Evolutionary conservation across 2,329 filamentous ascomycete species (phyloP).

Genomic region (Neofusicoccum kwambonambiense): DNA sequence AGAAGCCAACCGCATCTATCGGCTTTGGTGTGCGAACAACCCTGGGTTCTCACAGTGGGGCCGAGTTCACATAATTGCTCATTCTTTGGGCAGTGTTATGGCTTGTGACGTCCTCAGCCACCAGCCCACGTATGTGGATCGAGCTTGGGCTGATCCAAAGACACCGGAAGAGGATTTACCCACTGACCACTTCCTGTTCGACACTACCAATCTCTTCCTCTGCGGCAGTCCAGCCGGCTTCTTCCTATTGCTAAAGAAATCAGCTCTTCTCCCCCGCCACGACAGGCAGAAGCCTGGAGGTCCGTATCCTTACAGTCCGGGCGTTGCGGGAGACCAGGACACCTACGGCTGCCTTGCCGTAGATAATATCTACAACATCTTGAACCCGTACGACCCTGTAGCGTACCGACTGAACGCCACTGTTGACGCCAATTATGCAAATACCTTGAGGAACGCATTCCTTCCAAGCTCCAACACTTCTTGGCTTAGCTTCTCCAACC

Average conservation of each 20-base stretch:
- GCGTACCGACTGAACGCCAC: slow-evolving; percentile 90
- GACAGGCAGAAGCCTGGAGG: slow-evolving; percentile 74
- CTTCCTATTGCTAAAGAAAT: slow-evolving; percentile 81
- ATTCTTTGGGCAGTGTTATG: slow-evolving; percentile 94
- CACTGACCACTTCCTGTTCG: slow-evolving; percentile 72
- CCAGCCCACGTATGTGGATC: slow-evolving; percentile 72
- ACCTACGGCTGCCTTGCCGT: slow-evolving; percentile 88
- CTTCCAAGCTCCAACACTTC: slow-evolving; percentile 69
- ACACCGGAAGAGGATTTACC: slow-evolving; percentile 50
- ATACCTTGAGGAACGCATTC: slow-evolving; percentile 71
- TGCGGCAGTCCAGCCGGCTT: slow-evolving; percentile 89
- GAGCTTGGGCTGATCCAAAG: slow-evolving; percentile 33
- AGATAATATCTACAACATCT: slow-evolving; percentile 94
- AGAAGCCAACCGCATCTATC: slow-evolving; percentile 94
- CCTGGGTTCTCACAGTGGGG: slow-evolving; percentile 78
- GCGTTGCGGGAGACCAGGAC: slow-evolving; percentile 74
- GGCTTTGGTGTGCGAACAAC: slow-evolving; percentile 92
- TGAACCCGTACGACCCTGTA: slow-evolving; percentile 76
- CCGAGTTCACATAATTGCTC: slow-evolving; percentile 86
- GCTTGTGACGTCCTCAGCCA: slow-evolving; percentile 85
- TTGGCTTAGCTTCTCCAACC: slow-evolving; percentile 42
- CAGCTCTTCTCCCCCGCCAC: slow-evolving; percentile 70
- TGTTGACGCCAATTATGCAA: slow-evolving; percentile 77
- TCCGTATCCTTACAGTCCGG: slow-evolving; percentile 52
- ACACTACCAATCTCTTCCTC: slow-evolving; percentile 85